Evolutionary conservation across 805 yeast species (phyloP).

Genomic region (Maudiozyma bulderi): DNA sequence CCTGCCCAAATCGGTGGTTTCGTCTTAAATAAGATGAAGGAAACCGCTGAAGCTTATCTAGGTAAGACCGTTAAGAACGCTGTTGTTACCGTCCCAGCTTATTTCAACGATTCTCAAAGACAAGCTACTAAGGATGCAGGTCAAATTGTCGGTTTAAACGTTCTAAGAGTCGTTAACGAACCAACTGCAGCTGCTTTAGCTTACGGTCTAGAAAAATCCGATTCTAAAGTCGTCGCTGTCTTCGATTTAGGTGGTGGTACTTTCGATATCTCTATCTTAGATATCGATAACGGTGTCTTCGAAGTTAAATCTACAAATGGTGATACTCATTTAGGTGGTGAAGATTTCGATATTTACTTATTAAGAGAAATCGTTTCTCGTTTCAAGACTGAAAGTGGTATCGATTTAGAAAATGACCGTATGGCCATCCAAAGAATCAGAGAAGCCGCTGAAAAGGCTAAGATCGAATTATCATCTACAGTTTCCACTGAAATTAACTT

Average conservation of each 20-base stretch:
- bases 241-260: conserved; percentile 99
- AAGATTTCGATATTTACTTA: conserved; percentile 75
- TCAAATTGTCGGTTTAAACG: conserved; percentile 88
- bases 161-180: conserved; percentile 70
- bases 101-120: conserved; percentile 74
- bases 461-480: conserved; percentile 69
- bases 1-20: conserved; percentile 96
- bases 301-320: conserved; percentile 97
- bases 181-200: conserved; percentile 92
- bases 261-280: conserved; percentile 91
- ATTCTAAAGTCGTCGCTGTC: conserved; percentile 80
- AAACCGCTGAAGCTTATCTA: conserved; percentile 87
- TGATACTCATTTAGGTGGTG: conserved; percentile 82
- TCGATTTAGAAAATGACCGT: conserved; percentile 49
- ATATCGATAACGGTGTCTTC: conserved; percentile 94
- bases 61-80: conserved; percentile 85
- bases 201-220: conserved; percentile 79
- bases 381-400: conserved; percentile 64
- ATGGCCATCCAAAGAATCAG: conserved; percentile 70
- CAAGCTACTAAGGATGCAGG: conserved; percentile 94
- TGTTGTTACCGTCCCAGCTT: conserved; percentile 83
- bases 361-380: conserved; percentile 74
- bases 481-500: conserved; percentile 57
- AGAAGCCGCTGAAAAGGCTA: conserved; percentile 77
- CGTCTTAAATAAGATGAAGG: conserved; percentile 92